Evolutionary conservation across 2,329 filamentous ascomycete genomes (phyloP), one percentile per base, ranked within the genome.

Genomic region (Microcyclospora tardicrescens): DNA sequence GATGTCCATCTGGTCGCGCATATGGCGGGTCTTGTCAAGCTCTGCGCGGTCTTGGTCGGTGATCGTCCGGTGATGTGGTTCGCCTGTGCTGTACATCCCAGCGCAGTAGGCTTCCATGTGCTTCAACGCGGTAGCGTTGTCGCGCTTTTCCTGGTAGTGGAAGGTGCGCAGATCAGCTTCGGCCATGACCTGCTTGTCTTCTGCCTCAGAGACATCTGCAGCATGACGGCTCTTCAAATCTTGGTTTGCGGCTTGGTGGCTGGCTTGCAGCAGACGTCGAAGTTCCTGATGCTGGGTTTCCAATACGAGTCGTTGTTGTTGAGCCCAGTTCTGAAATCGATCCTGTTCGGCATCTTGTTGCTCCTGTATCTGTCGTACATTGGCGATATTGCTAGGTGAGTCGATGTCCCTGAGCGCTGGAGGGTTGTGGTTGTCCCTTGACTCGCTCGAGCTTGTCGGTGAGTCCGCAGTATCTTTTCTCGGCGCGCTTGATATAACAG

Each of bases 81-180:
- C 47, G 6, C 54, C 57, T 6, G 28, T 40, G 16, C 47, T 48
- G 30, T 53, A 54, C 6, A 46, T 56, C 10, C 63, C 64, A 5
- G 58, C 56, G 40, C 65, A 68, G 43, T 67, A 69, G 3, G 64
- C 64, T 41, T 66, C 63, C 58, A 68, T 67, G 42, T 68, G 61
- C 42, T 62, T 64, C 2, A 69, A 48, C 0, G 65, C 65, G 2
- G 63, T 67, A 0, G 59, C 61, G 10, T 59, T 59, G 45, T 67
- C 66, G 29, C 61, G 57, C 10, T 52, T 50, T 43, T 68, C 66
- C 16, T 60, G 52, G 1, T 52, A 55, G 15, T 69, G 66, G 2
- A 52, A 40, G 37, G 58, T 53, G 28, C 61, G 60, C 16, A 68
- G 49, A 33, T 63, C 61, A 29, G 61, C 57, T 47, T 68, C 64